phyloP scores from a whole-genome alignment of 1,284 basidiomycete species.

The Marasmius sp. region DNA sequence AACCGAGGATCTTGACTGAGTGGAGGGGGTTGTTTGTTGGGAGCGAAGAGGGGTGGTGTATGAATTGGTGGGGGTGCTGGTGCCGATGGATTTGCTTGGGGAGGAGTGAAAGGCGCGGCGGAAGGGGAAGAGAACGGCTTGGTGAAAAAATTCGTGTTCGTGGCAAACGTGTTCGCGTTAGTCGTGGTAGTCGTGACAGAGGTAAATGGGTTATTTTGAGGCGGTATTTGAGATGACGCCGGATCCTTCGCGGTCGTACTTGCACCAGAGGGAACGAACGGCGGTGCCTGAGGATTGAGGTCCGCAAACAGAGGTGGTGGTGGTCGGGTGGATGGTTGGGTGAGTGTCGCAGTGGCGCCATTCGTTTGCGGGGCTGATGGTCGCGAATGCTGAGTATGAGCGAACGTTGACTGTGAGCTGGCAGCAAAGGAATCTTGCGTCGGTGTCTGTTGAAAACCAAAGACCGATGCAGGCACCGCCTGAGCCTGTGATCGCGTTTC shows the following conservation, averaged over 20 bases:
- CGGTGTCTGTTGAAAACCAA: too few relatives aligned
- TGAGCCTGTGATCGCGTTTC: too few relatives aligned
- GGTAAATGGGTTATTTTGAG: too few relatives aligned
- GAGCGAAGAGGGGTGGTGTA: background rate
- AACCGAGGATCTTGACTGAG: background rate
- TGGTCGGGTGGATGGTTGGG: too few relatives aligned
- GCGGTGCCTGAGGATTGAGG: conserved; percentile 26
- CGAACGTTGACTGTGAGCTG: conserved; percentile 2
- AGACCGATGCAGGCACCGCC: too few relatives aligned
- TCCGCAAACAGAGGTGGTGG: conserved; percentile 7
- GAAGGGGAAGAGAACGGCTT: conserved; percentile 7
- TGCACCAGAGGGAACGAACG: conserved; percentile 23
- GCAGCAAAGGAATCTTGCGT: too few relatives aligned
- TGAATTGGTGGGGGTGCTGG: background rate
- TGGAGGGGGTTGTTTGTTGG: background rate
- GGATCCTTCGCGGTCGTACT: too few relatives aligned
- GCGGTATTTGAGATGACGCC: too few relatives aligned
- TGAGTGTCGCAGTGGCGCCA: background rate
- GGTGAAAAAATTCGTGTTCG: background rate
- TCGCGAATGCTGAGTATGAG: conserved; percentile 4
- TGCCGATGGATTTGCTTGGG: background rate
- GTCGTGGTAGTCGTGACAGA: too few relatives aligned
- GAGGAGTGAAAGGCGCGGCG: background rate
- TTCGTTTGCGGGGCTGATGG: conserved; percentile 8
- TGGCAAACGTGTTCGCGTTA: too few relatives aligned